phyloP scores from a whole-genome alignment of 2,329 filamentous ascomycete genomes.

The Fusarium tuaranense region DNA sequence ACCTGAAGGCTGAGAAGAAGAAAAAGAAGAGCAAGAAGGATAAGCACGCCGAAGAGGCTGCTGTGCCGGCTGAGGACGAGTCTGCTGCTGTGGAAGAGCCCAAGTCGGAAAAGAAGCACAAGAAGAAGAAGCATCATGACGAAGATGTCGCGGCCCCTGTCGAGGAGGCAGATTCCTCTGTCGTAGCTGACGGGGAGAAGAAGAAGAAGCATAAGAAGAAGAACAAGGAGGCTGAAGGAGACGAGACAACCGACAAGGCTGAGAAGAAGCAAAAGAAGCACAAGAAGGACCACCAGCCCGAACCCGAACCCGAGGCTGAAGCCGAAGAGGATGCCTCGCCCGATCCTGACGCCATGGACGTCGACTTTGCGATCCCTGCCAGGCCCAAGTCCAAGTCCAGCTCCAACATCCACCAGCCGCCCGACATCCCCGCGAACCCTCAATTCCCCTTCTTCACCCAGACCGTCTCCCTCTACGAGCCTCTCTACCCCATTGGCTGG shows the following conservation, averaged over 20 bases:
- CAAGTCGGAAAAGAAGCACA: constrained; percentile 45
- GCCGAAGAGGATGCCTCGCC: constrained; percentile 27
- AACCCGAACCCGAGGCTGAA: constrained; percentile 34
- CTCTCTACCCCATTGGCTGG: constrained; percentile 78
- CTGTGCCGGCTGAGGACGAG: constrained; percentile 17
- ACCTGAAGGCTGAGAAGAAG: constrained; percentile 47
- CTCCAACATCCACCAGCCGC: constrained; percentile 52
- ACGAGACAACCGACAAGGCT: constrained; percentile 16
- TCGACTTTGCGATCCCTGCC: constrained; percentile 49
- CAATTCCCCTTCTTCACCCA: constrained; percentile 81
- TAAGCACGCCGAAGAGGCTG: constrained; percentile 34
- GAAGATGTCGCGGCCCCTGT: constrained; percentile 17
- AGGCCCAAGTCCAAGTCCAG: constrained; percentile 40
- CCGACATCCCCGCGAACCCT: constrained; percentile 53
- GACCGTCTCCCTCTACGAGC: constrained; percentile 83
- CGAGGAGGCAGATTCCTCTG: constrained; percentile 21
- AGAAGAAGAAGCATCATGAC: constrained; percentile 48
- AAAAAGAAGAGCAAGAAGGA: constrained; percentile 48
- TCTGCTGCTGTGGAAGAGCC: constrained; percentile 20
- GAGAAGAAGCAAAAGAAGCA: constrained; percentile 48
- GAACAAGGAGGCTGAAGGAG: constrained; percentile 36
- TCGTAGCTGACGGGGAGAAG: constrained; percentile 34
- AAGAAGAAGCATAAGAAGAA: constrained; percentile 49
- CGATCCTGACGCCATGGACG: constrained; percentile 54
- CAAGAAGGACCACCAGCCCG: constrained; percentile 44